These are phyloP conservation scores for Ambrosia trifida DNA, from an alignment of 129 eudicot genomes.

Conservation along the genomic window DNA sequence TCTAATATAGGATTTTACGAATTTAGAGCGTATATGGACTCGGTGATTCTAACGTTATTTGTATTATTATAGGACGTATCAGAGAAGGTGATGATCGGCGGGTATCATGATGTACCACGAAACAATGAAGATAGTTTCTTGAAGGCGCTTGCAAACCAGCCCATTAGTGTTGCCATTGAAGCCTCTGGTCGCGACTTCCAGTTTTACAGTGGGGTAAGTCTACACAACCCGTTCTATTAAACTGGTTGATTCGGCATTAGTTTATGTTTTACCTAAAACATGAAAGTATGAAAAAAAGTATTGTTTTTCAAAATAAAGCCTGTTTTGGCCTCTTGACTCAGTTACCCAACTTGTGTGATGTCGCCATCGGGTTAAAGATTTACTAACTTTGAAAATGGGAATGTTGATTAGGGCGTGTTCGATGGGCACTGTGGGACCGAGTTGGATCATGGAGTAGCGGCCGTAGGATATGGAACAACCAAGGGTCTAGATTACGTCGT, in stretches of 20 bases:
- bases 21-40: constrained; percentile 13
- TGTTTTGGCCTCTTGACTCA: neutral
- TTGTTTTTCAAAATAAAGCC: neutral
- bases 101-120: constrained; percentile 79
- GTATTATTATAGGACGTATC: constrained; percentile 56
- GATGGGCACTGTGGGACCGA: constrained; percentile 80
- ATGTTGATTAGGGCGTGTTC: constrained; percentile 64
- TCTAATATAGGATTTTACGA: neutral
- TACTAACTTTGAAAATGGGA: constrained; percentile 21
- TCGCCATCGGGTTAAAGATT: neutral
- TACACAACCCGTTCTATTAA: neutral
- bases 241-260: neutral
- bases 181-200: constrained; percentile 94
- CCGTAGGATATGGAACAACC: constrained; percentile 74
- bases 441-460: constrained; percentile 86
- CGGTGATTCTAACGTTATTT: constrained; percentile 8
- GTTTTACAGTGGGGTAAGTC: constrained; percentile 86
- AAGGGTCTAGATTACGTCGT: constrained; percentile 56
- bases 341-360: neutral
- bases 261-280: neutral
- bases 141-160: constrained; percentile 95
- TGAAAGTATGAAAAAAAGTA: neutral
- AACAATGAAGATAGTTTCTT: constrained; percentile 72
- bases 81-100: constrained; percentile 67
- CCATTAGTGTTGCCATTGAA: constrained; percentile 80